phyloP scores from a whole-genome alignment of 1,284 basidiomycete species.

The Coniferiporia weirii region DNA sequence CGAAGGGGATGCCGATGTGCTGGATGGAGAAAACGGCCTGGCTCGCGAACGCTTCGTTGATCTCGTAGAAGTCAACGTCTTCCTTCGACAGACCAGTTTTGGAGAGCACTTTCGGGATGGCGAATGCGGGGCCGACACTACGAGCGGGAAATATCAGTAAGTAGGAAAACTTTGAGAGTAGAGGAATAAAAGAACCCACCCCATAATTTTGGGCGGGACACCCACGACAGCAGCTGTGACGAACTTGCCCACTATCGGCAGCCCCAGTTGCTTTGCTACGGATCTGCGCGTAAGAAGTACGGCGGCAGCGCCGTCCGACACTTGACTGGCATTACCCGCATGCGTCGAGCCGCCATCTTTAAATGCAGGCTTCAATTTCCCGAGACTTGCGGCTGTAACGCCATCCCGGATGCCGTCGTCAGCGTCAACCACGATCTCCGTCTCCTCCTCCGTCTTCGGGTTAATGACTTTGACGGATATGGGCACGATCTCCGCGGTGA shows the following conservation, averaged over 20 bases:
- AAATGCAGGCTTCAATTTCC: conserved; percentile 94
- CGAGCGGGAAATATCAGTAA: background rate
- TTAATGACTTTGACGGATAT: conserved; percentile 73
- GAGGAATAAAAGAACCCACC: conserved; percentile 24
- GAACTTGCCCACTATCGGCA: conserved; percentile 93
- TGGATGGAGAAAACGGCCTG: conserved; percentile 82
- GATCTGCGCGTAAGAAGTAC: conserved; percentile 86
- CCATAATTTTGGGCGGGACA: conserved; percentile 87
- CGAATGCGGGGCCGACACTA: conserved; percentile 82
- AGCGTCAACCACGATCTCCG: conserved; percentile 71
- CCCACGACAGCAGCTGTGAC: conserved; percentile 76
- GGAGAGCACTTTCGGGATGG: conserved; percentile 78
- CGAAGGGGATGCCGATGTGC: conserved; percentile 68
- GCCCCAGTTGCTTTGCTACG: conserved; percentile 81
- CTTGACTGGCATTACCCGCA: conserved; percentile 90
- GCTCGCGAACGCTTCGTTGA: conserved; percentile 92
- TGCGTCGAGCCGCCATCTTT: conserved; percentile 86
- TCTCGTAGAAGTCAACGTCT: conserved; percentile 91
- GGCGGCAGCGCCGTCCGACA: conserved; percentile 97
- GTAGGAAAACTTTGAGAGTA: background rate
- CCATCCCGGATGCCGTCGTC: conserved; percentile 95
- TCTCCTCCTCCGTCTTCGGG: conserved; percentile 81
- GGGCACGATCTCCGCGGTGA: conserved; percentile 89
- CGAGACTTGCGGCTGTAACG: conserved; percentile 81
- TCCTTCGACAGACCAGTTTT: conserved; percentile 66